Evolutionary conservation across 768 basidiomycete species (phyloP).

Genomic region (Hygrophorus pudorinus): DNA sequence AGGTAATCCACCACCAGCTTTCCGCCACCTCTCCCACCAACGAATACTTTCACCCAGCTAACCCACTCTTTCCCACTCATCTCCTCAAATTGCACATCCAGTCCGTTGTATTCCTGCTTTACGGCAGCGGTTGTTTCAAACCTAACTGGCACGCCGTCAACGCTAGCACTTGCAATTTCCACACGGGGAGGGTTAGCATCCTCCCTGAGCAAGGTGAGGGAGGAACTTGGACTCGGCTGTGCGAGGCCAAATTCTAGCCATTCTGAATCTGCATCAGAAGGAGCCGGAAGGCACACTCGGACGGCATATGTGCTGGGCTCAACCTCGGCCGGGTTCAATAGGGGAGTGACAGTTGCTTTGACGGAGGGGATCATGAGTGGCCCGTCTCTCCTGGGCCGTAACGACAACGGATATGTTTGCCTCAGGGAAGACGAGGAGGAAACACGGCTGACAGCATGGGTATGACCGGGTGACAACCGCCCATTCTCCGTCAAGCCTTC

Average conservation of each 20-base stretch:
- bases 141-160: slow-evolving; percentile 56
- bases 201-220: slow-evolving; percentile 1
- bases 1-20: slow-evolving; percentile 56
- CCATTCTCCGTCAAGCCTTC: slow-evolving; percentile 6
- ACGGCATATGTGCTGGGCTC: slow-evolving; percentile 49
- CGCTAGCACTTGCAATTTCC: slow-evolving; percentile 46
- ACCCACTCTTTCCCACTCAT: slow-evolving; percentile 50
- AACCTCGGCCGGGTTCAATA: slow-evolving; percentile 21
- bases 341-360: slow-evolving; percentile 40
- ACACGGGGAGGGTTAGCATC: slow-evolving; percentile 29
- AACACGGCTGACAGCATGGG: slow-evolving; percentile 28
- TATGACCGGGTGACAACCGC: slow-evolving; percentile 16
- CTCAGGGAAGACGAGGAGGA: slow-evolving; percentile 18
- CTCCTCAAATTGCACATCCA: slow-evolving; percentile 38
- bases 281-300: slow-evolving; percentile 43
- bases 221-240: slow-evolving; percentile 18
- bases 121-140: slow-evolving; percentile 40
- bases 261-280: slow-evolving; percentile 49
- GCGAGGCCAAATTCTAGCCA: slow-evolving; percentile 73
- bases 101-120: slow-evolving; percentile 24
- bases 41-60: slow-evolving; percentile 53
- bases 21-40: slow-evolving; percentile 42
- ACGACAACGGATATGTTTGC: slow-evolving; percentile 13
- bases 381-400: slow-evolving; percentile 37
- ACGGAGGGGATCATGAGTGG: slow-evolving; percentile 55